Evolutionary conservation across 306 rosid genomes (phyloP), one percentile per base, ranked within the genome.

Genomic region (cucumber (Cucumis sativus)): DNA sequence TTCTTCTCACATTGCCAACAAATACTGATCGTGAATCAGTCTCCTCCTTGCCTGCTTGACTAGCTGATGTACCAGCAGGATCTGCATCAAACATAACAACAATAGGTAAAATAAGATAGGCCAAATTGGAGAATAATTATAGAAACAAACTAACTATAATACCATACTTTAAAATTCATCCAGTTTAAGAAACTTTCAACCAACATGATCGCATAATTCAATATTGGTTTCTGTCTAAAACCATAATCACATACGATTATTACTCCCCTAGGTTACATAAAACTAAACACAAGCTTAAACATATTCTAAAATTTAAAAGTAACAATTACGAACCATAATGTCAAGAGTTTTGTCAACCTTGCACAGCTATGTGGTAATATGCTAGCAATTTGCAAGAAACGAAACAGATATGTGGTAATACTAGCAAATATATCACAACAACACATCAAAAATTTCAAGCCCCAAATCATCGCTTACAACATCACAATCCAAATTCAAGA

Each of bases 1-100:
- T 6, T 45, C 76, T 78, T 76, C 96, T 85, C 88, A 94, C 98
- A 91, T 92, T 94, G 88, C 98, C 98, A 62, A 94, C 97, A 78
- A 89, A 94, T 59, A 90, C 95, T 28, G 98, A 94, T 43, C 98
- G 92, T 45, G 85, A 15, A 78, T 94, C 98, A 68, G 86, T 56
- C 87, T 94, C 98, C 88, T 94, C 98, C 86, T 67, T 90, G 93
- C 56, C 84, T 80, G 90, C 96, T 80, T 84, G 95, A 77, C 89
- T 83, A 79, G 92, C 92, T 63, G 87, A 88, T 8, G 90, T 85
- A 80, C 69, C 81, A 20, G 90, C 93, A 80, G 98, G 97, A 82
- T 92, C 98, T 90, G 82, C 68, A 66, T 6, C 67, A 47, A 41
- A 54, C 9, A 41, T 39, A 4, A 33, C 18, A 72, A 7, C 3